Conservation (phyloP, 176 grass and related monocot species). For the Paspalum notatum region DNA sequence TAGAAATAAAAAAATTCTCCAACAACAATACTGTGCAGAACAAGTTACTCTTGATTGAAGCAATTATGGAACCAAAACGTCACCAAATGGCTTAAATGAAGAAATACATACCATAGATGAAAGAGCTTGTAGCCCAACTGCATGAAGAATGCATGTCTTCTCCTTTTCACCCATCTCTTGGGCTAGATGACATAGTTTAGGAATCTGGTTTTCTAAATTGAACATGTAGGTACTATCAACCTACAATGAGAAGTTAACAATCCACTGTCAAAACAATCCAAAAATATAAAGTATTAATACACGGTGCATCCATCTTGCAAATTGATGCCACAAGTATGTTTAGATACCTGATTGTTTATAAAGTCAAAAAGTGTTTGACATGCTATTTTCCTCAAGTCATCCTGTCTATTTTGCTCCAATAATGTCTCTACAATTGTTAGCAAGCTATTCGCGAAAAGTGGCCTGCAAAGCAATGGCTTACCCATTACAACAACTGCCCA, state of each 20-base stretch:
- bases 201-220: constrained; percentile 91
- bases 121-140: constrained; percentile 86
- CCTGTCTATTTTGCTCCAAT: constrained; percentile 85
- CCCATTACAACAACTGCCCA: neutral
- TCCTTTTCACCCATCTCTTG: constrained; percentile 85
- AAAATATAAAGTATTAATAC: neutral
- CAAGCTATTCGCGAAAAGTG: constrained; percentile 89
- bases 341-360: constrained; percentile 83
- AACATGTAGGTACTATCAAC: constrained; percentile 92
- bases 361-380: constrained; percentile 93
- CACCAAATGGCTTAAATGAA: neutral
- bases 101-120: constrained; percentile 82
- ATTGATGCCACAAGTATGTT: constrained; percentile 35
- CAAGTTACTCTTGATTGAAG: constrained; percentile 29
- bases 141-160: constrained; percentile 53
- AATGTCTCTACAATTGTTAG: constrained; percentile 77
- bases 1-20: no score
- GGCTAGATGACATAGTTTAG: constrained; percentile 75
- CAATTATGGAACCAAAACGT: constrained; percentile 10
- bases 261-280: constrained; percentile 19
- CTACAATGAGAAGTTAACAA: constrained; percentile 47
- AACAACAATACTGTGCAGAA: constrained; percentile 15
- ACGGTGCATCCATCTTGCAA: neutral
- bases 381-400: constrained; percentile 74
- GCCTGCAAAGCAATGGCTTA: constrained; percentile 64